Base-by-base conservation (phyloP, 495 filamentous ascomycete species). In the Collariella sp. region DNA sequence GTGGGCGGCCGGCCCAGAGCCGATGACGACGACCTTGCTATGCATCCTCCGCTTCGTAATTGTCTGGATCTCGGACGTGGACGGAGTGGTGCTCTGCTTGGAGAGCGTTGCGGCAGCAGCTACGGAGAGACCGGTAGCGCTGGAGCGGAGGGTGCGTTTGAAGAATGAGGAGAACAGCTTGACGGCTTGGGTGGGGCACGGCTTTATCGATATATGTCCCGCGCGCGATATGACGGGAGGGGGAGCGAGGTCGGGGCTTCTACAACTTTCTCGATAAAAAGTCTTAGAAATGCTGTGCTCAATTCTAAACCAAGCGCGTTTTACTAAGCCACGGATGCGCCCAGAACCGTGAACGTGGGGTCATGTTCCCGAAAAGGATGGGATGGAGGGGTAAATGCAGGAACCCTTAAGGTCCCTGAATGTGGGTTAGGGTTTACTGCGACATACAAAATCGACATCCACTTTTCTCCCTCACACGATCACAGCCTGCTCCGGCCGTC, bases 1-100 rank as follows among this genome's bases (percentile, higher is more conserved):
- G 76, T 98, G 93, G 67, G 89, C 93, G 59, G 89, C 93, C 50
- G 93, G 93, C 76, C 93, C 93, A 51, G 93, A 97, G 76, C 91
- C 89, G 72, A 89, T 83, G 64, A 89, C 81, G 63, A 90, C 84
- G 45, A 91, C 87, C 67, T 88, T 88, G 71, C 76, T 84, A 69
- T 90, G 87, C 78, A 88, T 88, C 64, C 78, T 85, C 71, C 80
- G 68, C 52, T 68, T 76, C 43, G 67, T 71, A 62, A 71, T 56
- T 52, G 70, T 65, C 40, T 71, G 61, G 19, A 75, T 59, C 52
- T 78, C 75, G 46, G 72, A 76, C 52, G 82, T 55, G 39, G 45
- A 75, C 52, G 83, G 77, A 38, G 83, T 71, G 36, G 83, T 74
- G 47, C 82, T 83, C n/a, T 82, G 82, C 50, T 83, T 83, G 52